Percentiles rank a stretch among this genome's conserved stretches.
Evolutionary conservation across 176 grass and related monocot species (phyloP).

Genomic region (Zoysia japonica): DNA sequence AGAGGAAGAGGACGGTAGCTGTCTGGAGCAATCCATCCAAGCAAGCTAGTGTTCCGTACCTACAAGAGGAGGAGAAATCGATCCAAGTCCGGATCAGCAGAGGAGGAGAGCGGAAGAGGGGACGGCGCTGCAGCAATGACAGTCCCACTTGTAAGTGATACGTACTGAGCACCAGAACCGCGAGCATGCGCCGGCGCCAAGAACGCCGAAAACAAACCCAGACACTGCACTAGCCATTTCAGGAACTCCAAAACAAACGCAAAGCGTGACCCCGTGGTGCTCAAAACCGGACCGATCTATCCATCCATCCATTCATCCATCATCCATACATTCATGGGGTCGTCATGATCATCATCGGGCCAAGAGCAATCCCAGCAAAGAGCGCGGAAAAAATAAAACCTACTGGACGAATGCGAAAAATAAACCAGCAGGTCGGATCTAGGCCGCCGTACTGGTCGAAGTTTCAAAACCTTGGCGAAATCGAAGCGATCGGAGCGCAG

Average conservation of each 20-base stretch:
- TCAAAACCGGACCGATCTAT: conserved; percentile 23
- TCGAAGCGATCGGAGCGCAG: background rate
- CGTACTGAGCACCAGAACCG: too few relatives aligned
- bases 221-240: conserved; percentile 39
- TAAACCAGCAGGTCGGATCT: background rate
- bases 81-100: conserved; percentile 4
- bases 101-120: background rate
- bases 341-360: conserved; percentile 30
- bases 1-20: background rate
- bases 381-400: background rate
- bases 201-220: conserved; percentile 28
- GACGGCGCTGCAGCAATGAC: background rate
- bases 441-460: background rate
- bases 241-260: background rate
- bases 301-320: conserved; percentile 26
- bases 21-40: background rate
- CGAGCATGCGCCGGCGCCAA: conserved; percentile 23
- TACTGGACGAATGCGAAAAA: background rate
- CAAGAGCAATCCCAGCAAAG: conserved; percentile 14
- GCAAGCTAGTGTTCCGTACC: conserved; percentile 2
- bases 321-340: background rate
- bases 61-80: background rate
- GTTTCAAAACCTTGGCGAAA: background rate
- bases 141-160: background rate
- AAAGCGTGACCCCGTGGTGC: background rate